Percentiles rank a stretch among this genome's conserved stretches.
Conservation (phyloP, 257 asterid genomes). For the Solanum tarapatanum region DNA sequence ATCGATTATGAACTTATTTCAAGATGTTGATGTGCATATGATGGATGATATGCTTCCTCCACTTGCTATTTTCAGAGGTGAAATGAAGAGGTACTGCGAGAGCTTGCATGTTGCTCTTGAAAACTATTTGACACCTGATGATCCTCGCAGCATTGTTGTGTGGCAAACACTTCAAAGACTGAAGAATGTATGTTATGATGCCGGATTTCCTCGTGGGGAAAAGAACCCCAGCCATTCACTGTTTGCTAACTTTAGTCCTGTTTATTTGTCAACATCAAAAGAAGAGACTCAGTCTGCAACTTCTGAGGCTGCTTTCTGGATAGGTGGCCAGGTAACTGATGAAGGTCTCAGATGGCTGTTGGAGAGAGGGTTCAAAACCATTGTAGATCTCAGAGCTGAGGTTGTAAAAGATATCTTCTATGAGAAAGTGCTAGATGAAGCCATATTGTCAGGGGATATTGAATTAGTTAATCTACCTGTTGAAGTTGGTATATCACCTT, state of each 20-base stretch:
- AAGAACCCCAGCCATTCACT: constrained; percentile 61
- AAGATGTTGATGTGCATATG: constrained; percentile 33
- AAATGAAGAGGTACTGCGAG: constrained; percentile 97
- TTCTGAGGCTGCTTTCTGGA: constrained; percentile 66
- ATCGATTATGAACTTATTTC: constrained; percentile 48
- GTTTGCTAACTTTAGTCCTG: constrained; percentile 83
- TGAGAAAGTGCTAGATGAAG: constrained; percentile 42
- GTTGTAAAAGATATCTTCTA: constrained; percentile 71
- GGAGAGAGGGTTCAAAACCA: constrained; percentile 71
- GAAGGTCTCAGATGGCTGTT: constrained; percentile 80
- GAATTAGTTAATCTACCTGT: constrained; percentile 71
- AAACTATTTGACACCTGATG: constrained; percentile 73
- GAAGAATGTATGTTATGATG: constrained; percentile 79
- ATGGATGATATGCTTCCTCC: constrained; percentile 75
- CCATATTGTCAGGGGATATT: constrained; percentile 42
- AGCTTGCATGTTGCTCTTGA: constrained; percentile 93
- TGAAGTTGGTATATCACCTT: constrained; percentile 78
- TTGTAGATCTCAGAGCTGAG: constrained; percentile 93
- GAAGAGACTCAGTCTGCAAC: constrained; percentile 31
- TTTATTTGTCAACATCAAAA: constrained; percentile 41
- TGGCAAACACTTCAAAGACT: constrained; percentile 88
- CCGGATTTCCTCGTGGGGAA: constrained; percentile 76
- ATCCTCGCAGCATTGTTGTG: constrained; percentile 56
- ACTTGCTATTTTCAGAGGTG: constrained; percentile 81
- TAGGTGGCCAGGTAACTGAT: constrained; percentile 92